Base-by-base conservation (phyloP, 2,329 filamentous ascomycete genomes). In the Periconia sp. region DNA sequence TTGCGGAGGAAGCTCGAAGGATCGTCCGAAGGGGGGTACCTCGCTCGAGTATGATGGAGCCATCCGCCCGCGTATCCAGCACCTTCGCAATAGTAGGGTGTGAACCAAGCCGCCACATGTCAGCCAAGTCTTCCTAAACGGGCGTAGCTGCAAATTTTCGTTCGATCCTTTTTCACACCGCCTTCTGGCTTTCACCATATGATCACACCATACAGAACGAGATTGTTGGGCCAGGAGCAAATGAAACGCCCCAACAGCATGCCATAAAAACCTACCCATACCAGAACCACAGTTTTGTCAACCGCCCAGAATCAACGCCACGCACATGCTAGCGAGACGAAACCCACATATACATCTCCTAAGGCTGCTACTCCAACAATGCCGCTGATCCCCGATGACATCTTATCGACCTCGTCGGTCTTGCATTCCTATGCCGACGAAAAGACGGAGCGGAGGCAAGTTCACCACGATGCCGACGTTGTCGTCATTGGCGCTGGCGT, bases 1-100 rank as follows among this genome's bases (percentile, higher is more conserved):
- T 17, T 30, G 36, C 28, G 15, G 17, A 16, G 16, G 26, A 15
- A 18, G 11, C 15, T 40, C 36, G 36, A 34, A 25, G 34, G 11
- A 45, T 28, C 7, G 11, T 33, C 23, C 42, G 42, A 26, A 45
- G 36, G 4, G 26, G 13, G 4, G 6, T 31, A 18, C 42, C 42
- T 25, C 42, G 42, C 16, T 45, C 42, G 16, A 45, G 42, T 4
- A 42, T 18, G 28, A 45, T 40, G 22, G 36, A 31, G 15, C 28
- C 29, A 15, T 45, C 30, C n/a, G 36, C 26, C 21, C 12, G 24
- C 4, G n/a, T 19, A 17, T 33, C 36, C 16, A 45, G 22, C 11
- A 40, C 12, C 16, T 38, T 40, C 13, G 26, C 29, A 21, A 45
- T 35, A 45, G 34, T 16, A 17, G 39, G 39, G 24, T 42, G 39